Evolutionary conservation across 768 basidiomycete genomes (phyloP).

Genomic region (Lepiota brunneoincarnata): DNA sequence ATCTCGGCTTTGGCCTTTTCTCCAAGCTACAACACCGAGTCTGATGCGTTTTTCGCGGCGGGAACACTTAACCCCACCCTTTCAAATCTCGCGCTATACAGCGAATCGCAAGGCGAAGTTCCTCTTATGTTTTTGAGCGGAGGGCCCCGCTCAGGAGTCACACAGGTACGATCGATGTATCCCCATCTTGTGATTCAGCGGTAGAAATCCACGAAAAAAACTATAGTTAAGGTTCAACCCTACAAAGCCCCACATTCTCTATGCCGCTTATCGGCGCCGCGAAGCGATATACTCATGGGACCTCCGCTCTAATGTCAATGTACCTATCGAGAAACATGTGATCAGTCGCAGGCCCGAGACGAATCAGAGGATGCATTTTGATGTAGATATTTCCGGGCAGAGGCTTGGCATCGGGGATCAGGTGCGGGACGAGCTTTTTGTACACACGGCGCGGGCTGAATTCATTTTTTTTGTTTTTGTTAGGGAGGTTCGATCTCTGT

Average conservation of each 20-base stretch:
- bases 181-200: not conserved
- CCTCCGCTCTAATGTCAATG: slow-evolving; percentile 53
- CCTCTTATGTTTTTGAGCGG: slow-evolving; percentile 66
- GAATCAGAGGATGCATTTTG: slow-evolving; percentile 81
- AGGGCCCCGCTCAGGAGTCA: slow-evolving; percentile 47
- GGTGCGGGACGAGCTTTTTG: too few relatives aligned
- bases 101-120: slow-evolving; percentile 50
- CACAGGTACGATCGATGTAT: slow-evolving; percentile 39
- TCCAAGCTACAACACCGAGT: slow-evolving; percentile 45
- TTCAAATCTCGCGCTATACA: slow-evolving; percentile 64
- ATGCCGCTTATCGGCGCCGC: slow-evolving; percentile 74
- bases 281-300: slow-evolving; percentile 75
- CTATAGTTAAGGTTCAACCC: slow-evolving; percentile 64
- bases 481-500: slow-evolving; percentile 60
- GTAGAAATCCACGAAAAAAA: not conserved
- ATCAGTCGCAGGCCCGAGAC: slow-evolving; percentile 28
- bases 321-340: slow-evolving; percentile 38
- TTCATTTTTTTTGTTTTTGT: not conserved
- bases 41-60: slow-evolving; percentile 67
- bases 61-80: slow-evolving; percentile 62
- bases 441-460: not conserved
- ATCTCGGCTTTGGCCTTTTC: slow-evolving; percentile 83
- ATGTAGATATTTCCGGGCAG: slow-evolving; percentile 65
- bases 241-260: slow-evolving; percentile 63
- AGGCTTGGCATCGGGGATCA: slow-evolving; percentile 67